A percentile compares a stretch with the other conserved stretches of the same genome.
These are phyloP conservation scores for Skeletonema grethae DNA, from an alignment of 108 stramenopile species.

Conservation along the genomic window DNA sequence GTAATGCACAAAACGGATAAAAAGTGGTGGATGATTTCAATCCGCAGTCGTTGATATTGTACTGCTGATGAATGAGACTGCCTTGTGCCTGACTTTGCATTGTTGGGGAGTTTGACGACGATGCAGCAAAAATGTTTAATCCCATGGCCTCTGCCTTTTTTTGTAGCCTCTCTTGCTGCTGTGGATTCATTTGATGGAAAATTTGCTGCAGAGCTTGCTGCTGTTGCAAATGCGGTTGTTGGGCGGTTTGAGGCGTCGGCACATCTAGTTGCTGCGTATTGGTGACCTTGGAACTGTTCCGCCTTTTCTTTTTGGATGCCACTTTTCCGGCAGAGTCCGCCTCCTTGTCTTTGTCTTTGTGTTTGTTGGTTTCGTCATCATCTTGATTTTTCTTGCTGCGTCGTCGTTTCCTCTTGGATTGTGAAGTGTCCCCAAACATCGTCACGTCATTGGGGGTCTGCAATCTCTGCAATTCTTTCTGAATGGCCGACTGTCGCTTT, in stretches of 20 bases:
- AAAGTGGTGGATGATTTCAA: slow-evolving; percentile 16
- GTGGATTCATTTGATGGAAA: background rate
- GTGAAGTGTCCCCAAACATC: background rate
- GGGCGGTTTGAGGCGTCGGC: background rate
- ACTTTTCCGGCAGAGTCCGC: too few relatives aligned
- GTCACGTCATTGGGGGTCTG: background rate
- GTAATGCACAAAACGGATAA: slow-evolving; percentile 27
- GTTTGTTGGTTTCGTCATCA: background rate
- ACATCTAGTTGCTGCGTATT: background rate
- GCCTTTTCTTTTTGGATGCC: background rate
- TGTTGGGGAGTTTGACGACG: background rate
- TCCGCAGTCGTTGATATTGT: slow-evolving; percentile 13
- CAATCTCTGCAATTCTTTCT: background rate
- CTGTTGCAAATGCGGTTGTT: background rate
- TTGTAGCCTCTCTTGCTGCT: background rate
- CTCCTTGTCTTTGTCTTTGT: too few relatives aligned
- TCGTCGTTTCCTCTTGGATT: background rate
- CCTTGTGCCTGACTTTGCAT: background rate
- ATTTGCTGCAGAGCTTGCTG: background rate
- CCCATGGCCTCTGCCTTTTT: background rate
- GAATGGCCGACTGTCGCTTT: slow-evolving; percentile 1
- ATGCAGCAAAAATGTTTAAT: background rate
- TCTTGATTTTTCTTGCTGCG: background rate
- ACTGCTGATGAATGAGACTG: background rate
- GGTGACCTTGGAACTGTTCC: background rate